Conservation (phyloP, 2,329 filamentous ascomycete species). For the Lachnum nothofagi region DNA sequence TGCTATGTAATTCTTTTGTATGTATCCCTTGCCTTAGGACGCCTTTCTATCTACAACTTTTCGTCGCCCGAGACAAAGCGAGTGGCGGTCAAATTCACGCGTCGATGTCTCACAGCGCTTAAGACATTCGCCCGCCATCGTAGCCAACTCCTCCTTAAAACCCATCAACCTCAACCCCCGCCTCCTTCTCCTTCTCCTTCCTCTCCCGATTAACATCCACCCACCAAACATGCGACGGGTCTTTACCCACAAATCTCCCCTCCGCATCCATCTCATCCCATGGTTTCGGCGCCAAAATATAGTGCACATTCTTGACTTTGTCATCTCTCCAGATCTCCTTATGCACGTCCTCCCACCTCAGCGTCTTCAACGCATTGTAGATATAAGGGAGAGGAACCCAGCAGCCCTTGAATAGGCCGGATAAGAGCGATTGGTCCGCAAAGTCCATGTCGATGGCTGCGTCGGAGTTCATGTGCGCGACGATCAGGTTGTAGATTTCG, state of each 20-base stretch:
- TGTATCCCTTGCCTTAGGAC: too few species aligned
- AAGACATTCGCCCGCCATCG: too few species aligned
- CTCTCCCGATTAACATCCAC: slow-evolving; percentile 43
- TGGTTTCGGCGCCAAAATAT: slow-evolving; percentile 57
- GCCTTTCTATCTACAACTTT: too few species aligned
- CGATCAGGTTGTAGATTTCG: slow-evolving; percentile 46
- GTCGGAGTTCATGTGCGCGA: slow-evolving; percentile 44
- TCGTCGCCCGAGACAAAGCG: too few species aligned
- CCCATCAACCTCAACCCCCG: slow-evolving; percentile 27
- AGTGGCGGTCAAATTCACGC: too few species aligned
- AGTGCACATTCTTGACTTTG: slow-evolving; percentile 56
- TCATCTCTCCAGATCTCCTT: slow-evolving; percentile 53
- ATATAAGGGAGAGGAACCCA: slow-evolving; percentile 57
- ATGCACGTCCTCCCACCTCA: slow-evolving; percentile 51
- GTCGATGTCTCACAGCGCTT: too few species aligned
- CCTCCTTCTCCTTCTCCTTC: slow-evolving; percentile 34
- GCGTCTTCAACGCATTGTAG: slow-evolving; percentile 60
- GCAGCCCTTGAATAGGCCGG: slow-evolving; percentile 48
- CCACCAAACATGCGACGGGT: slow-evolving; percentile 54
- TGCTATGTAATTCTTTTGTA: too few species aligned
- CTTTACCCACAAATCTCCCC: slow-evolving; percentile 38
- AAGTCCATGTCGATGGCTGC: slow-evolving; percentile 48
- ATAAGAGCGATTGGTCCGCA: slow-evolving; percentile 55
- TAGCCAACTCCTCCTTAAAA: too few species aligned
- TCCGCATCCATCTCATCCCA: slow-evolving; percentile 49